Base-by-base conservation (phyloP, 2,329 filamentous ascomycete species). In the Diaporthe destruens region DNA sequence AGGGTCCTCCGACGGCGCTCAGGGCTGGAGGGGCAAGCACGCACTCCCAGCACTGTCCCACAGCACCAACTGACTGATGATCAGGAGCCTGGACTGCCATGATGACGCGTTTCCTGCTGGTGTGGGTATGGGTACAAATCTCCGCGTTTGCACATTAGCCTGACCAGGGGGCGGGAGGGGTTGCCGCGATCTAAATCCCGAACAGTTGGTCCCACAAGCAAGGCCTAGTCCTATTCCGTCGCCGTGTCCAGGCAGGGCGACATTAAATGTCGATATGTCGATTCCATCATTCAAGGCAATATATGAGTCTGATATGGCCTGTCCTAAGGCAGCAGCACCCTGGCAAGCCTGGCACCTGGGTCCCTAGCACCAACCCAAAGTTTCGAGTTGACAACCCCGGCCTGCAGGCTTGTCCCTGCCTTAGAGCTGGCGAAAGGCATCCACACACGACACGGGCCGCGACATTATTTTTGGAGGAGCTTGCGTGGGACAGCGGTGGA, bases 131-230 rank as follows among this genome's bases (percentile, higher is more conserved):
- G 61, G 53, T 66, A n/a, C 49, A 55, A 67, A 68, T 61, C 70
- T 56, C 49, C 53, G 51, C 42, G 63, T 57, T 57, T 72, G 68
- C 51, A 53, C 42, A 47, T 47, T 42, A 36, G 57, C 14, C 56
- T 44, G 49, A 42, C 47, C 34, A 57, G 54, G 54, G 66, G 66
- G 25, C 18, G 54, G 54, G 66, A 55, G 53, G 39, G 55, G 66
- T 42, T 72, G 70, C 72, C 70, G 72, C 53, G 69, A 59, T 53
- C 69, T 69, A 69, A 72, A 70, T 72, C 70, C 72, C 72, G 72
- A 74, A 51, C 59, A 56, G 57, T 67, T 56, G 72, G 72, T 74
- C 61, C 66, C 70, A 71, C 71, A 67, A 68, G 39, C 57, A 42
- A 25, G 56, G 34, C 20, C 66, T 72, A 53, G 71, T 70, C 66